Percentiles rank a stretch among this genome's conserved stretches.
These are phyloP conservation scores for Leavenworthia alabamica DNA, from an alignment of 345 rosid genomes.

Conservation along the genomic window DNA sequence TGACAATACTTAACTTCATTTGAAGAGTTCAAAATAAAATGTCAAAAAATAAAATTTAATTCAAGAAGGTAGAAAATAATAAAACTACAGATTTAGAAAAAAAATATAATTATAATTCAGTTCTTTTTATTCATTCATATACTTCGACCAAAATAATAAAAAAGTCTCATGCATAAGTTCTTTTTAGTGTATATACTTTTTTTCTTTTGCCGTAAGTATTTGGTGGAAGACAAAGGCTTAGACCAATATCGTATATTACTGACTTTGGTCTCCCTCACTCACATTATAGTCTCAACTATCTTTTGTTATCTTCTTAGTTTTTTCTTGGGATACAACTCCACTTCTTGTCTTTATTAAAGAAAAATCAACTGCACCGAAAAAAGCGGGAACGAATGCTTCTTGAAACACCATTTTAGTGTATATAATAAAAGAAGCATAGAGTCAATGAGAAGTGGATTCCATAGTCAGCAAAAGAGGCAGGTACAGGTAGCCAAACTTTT, in stretches of 20 bases:
- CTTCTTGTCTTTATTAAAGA: conserved; percentile 26
- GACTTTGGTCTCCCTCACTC: conserved; percentile 32
- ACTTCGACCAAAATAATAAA: neutral
- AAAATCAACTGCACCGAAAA: conserved; percentile 28
- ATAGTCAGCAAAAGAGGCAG: conserved; percentile 33
- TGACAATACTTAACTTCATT: neutral
- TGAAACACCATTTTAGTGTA: conserved; percentile 1
- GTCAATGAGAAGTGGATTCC: conserved; percentile 34
- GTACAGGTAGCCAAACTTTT: conserved; percentile 26
- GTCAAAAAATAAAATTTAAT: neutral
- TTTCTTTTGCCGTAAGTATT: neutral
- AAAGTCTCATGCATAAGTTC: neutral
- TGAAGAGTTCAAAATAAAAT: neutral
- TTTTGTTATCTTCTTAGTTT: conserved; percentile 29
- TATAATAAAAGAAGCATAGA: conserved; percentile 10
- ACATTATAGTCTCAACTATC: conserved; percentile 12
- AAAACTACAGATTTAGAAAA: neutral
- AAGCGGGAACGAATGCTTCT: conserved; percentile 32
- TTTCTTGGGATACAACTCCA: conserved; percentile 21
- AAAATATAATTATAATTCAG: neutral
- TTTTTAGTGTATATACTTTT: neutral
- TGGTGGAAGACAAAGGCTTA: conserved; percentile 22
- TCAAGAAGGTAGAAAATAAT: neutral
- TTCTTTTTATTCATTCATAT: neutral
- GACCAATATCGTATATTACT: conserved; percentile 26